Conservation (phyloP, 2,329 filamentous ascomycete species). For the Paraphoma sp. region DNA sequence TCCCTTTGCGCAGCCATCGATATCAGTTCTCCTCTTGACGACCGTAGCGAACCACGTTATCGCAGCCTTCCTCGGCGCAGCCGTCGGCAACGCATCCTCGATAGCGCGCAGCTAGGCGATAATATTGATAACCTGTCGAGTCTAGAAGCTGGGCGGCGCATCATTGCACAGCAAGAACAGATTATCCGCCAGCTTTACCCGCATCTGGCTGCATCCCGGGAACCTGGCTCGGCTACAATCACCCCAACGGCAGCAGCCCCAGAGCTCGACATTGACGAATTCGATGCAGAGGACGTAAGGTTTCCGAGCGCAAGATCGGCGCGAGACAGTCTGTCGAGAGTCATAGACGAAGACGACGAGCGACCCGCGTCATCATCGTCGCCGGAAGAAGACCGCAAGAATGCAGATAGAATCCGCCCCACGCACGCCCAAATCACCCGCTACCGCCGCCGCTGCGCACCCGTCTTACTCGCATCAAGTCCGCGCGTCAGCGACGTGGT, state of each 20-base stretch:
- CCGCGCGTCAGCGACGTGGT: constrained; percentile 56
- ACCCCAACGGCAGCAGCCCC: constrained; percentile 13
- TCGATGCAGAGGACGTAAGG: constrained; percentile 47
- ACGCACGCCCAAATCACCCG: constrained; percentile 48
- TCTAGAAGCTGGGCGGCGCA: constrained; percentile 42
- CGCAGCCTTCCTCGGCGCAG: constrained; percentile 55
- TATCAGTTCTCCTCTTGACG: constrained; percentile 73
- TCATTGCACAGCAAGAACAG: constrained; percentile 57
- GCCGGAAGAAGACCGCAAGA: constrained; percentile 2
- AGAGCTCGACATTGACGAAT: constrained; percentile 45
- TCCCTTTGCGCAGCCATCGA: constrained; percentile 73
- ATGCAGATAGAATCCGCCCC: constrained; percentile 22
- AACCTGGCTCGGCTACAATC: constrained; percentile 9
- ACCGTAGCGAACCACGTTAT: constrained; percentile 60
- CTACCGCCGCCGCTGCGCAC: constrained; percentile 57
- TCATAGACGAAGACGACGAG: constrained; percentile 25
- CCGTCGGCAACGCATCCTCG: constrained; percentile 46
- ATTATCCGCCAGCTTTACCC: constrained; percentile 57
- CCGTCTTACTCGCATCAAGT: constrained; percentile 52
- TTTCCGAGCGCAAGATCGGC: constrained; percentile 34
- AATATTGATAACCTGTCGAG: constrained; percentile 41
- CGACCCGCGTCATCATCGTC: constrained; percentile 19
- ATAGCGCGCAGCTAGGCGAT: constrained; percentile 35
- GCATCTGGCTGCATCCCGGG: constrained; percentile 39
- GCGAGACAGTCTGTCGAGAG: constrained; percentile 16